phyloP scores from a whole-genome alignment of 768 basidiomycete species.

The Strobilomyces dryophilus region DNA sequence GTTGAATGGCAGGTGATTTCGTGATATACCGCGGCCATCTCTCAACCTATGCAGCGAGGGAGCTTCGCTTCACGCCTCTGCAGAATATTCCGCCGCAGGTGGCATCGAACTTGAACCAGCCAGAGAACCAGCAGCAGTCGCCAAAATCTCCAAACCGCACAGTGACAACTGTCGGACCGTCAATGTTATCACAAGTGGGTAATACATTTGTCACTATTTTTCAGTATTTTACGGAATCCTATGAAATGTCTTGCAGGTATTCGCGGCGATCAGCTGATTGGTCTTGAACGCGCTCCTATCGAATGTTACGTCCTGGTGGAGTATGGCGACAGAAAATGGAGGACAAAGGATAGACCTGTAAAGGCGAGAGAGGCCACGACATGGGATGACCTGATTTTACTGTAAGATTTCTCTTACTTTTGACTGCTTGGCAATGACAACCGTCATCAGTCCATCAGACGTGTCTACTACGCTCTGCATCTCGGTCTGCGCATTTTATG shows the following conservation, averaged over 20 bases:
- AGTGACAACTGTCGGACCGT: background rate
- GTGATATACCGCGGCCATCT: background rate
- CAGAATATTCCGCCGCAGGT: background rate
- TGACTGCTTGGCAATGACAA: background rate
- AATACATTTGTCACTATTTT: background rate
- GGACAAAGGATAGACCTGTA: no score
- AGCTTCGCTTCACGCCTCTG: no score
- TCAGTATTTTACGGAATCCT: background rate
- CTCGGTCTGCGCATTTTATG: no score
- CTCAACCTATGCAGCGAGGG: no score
- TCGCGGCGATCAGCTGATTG: no score
- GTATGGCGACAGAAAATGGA: no score
- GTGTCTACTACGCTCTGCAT: background rate
- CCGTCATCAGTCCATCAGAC: background rate
- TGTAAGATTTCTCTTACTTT: background rate
- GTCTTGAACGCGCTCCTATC: no score
- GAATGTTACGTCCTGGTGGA: no score
- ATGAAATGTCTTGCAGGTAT: background rate
- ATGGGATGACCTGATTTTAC: background rate
- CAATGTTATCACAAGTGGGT: background rate
- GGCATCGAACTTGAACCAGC: background rate
- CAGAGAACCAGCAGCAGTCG: background rate
- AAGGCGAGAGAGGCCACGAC: no score
- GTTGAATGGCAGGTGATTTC: background rate
- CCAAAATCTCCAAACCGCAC: background rate